Evolutionary conservation across 1,139 yeast species (phyloP), one percentile per base, ranked within the genome.

Genomic region (Suhomyces maxii): DNA sequence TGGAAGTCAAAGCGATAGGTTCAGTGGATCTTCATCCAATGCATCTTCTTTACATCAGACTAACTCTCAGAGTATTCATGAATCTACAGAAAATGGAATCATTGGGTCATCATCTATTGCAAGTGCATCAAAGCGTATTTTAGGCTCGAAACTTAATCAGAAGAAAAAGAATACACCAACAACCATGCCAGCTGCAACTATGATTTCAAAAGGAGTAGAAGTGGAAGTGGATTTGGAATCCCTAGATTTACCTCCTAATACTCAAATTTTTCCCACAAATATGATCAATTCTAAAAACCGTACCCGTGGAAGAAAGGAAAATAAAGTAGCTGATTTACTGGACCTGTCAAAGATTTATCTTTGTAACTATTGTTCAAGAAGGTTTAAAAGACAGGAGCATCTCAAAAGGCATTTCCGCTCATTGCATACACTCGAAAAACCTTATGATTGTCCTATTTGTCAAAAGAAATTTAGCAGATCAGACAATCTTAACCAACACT

Each of bases 371-470:
- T 83, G 89, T 57, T 74, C 80, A 40, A 69, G 86, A 57, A 65
- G 86, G 46, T 87, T 87, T 68, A 82, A 84, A 59, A 78, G 95
- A 54, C 89, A 84, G 61, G 95, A 87, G 60, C 95, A 87, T 64
- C 68, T 87, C 55, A 85, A 84, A 61, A 76, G 95, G 49, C 95
- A 86, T 60, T 81, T 83, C 60, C 73, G 93, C 49, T 83, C 89
- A 12, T 73, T 86, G 53, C 88, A 83, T 59, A 85, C 91, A 23
- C 78, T 83, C 50, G 90, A 84, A 50, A 84, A 85, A 63, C 95
- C 95, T 0, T 86, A 77, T 64, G 82, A 75, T 53, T 86, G 95
- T 65, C 68, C 71, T n/a, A 73, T 80, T 32, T 86, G 95, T 60
- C 78, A 79, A 43, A 86, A 85, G 67, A 82, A 83, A 60, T 86